A percentile compares a stretch with the other conserved stretches of the same genome.
Conservation (phyloP, 495 filamentous ascomycete species). For the Penicilliopsis zonata region DNA sequence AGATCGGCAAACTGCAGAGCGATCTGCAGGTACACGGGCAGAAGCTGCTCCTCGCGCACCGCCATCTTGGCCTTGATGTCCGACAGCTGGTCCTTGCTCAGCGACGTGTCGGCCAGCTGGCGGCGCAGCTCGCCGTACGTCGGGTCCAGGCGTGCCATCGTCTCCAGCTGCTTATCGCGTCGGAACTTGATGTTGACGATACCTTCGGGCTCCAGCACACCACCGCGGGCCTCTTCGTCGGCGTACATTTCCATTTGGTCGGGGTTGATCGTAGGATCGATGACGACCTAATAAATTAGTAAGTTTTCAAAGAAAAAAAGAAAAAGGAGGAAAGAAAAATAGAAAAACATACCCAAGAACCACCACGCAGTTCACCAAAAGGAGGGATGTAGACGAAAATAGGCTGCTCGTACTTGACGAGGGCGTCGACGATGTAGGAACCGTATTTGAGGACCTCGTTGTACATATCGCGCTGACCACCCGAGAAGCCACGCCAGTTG, state of each 20-base stretch:
- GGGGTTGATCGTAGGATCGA: slow-evolving; percentile 96
- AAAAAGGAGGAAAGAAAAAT: too few species aligned
- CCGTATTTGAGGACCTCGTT: slow-evolving; percentile 99
- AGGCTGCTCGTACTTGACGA: slow-evolving; percentile 97
- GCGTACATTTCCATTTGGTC: slow-evolving; percentile 99
- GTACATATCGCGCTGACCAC: slow-evolving; percentile 99
- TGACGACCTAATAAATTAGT: slow-evolving; percentile 67
- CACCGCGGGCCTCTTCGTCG: slow-evolving; percentile 87
- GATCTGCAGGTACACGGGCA: slow-evolving; percentile 89
- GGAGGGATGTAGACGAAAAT: slow-evolving; percentile 98
- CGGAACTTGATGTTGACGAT: slow-evolving; percentile 98
- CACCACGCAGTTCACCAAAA: slow-evolving; percentile 92
- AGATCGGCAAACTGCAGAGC: slow-evolving; percentile 92
- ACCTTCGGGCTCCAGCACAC: slow-evolving; percentile 96
- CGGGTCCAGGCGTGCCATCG: slow-evolving; percentile 88
- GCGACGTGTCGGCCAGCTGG: slow-evolving; percentile 50
- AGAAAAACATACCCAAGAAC: slow-evolving; percentile 67
- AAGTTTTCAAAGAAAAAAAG: too few species aligned
- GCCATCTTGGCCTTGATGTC: slow-evolving; percentile 78
- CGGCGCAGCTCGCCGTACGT: slow-evolving; percentile 74
- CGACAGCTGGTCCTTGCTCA: slow-evolving; percentile 60
- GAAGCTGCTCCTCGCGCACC: slow-evolving; percentile 73
- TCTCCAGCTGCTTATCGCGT: slow-evolving; percentile 93
- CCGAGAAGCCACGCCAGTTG: slow-evolving; percentile 99
- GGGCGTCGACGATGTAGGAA: slow-evolving; percentile 94